Base-by-base conservation (phyloP, 352 stramenopile genomes). In the Phytophthora sp. region DNA sequence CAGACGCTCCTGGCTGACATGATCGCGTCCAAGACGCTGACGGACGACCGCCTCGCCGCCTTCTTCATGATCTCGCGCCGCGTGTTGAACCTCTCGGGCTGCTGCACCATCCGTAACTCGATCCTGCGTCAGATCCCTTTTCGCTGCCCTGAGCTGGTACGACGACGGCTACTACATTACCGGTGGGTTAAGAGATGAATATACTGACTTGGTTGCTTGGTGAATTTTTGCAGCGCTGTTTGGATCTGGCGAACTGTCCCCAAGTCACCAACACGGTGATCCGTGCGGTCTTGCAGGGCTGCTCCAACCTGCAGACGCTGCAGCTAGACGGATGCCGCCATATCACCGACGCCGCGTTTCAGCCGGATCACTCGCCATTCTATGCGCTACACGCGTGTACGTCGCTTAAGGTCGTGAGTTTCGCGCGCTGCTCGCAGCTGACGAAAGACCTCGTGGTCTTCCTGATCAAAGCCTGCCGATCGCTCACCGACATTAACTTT, bases 231-330 rank as follows among this genome's bases (percentile, higher is more conserved):
- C 51, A 95, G 88, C 81, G 84, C 59, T 94, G 81, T 44, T 71
- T 96, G 49, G 85, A 96, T 67, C 66, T 96, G 18, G 89, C 86
- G 16, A 92, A 93, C 61, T 96, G 86, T 57, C 66, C 76, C n/a
- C 88, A 96, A 73, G 88, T 96, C 54, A 95, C 80, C 69, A 96
- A 95, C 71, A 85, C 85, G 5, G 86, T 96, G 47, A 80, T 96
- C 47, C 86, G 84, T 18, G 79, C 84, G 16, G 79, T 95, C 52
- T 66, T 96, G 29, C 88, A 94, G 52, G 85, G 86, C 9, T 96
- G 88, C 62, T 68, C 80, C 44, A 77, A 76, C 33, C 71, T 96
- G 44, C 84, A 94, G 74, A 88, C 79, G 33, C 69, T 96, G 57
- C 82, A 86, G n/a, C 70, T 96, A 35, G 88, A 94, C 69, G 87